Conservation (phyloP, 805 yeast species). For the Ogataea parapolymorpha region DNA sequence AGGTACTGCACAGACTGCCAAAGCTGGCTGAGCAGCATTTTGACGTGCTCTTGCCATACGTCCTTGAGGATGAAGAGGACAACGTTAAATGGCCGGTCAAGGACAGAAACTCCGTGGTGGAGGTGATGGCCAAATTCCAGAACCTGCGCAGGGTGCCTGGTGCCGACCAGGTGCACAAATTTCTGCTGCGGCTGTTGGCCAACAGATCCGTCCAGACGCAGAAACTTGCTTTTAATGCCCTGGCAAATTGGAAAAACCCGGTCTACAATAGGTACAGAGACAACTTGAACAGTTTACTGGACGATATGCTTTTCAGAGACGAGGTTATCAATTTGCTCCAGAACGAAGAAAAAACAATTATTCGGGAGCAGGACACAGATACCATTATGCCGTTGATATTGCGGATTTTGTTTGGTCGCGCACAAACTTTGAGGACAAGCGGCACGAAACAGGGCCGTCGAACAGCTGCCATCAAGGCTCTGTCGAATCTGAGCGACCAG, state of each 20-base stretch:
- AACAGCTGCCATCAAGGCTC: slow-evolving; percentile 60
- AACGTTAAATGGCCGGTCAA: slow-evolving; percentile 31
- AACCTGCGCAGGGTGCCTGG: slow-evolving; percentile 54
- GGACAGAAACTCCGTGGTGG: slow-evolving; percentile 59
- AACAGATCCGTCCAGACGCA: slow-evolving; percentile 63
- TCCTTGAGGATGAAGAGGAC: slow-evolving; percentile 39
- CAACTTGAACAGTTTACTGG: slow-evolving; percentile 68
- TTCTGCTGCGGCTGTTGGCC: slow-evolving; percentile 55
- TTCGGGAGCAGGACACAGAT: slow-evolving; percentile 60
- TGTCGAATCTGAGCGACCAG: slow-evolving; percentile 53
- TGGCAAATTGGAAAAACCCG: slow-evolving; percentile 61
- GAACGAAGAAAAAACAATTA: slow-evolving; percentile 44
- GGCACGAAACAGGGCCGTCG: slow-evolving; percentile 73
- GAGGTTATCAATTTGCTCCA: slow-evolving; percentile 67
- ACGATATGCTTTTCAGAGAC: slow-evolving; percentile 81
- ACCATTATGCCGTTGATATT: slow-evolving; percentile 67
- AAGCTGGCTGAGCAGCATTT: slow-evolving; percentile 66
- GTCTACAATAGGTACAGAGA: slow-evolving; percentile 66
- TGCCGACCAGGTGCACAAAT: slow-evolving; percentile 50
- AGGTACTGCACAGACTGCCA: slow-evolving; percentile 57
- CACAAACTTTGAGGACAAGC: slow-evolving; percentile 64
- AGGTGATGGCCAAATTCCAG: slow-evolving; percentile 60
- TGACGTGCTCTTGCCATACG: slow-evolving; percentile 51
- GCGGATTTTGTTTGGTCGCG: slow-evolving; percentile 82
- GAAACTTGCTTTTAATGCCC: slow-evolving; percentile 63